These are phyloP conservation scores for Zelopaecilomyces penicillatus DNA, from an alignment of 2,329 filamentous ascomycete species.

Conservation along the genomic window DNA sequence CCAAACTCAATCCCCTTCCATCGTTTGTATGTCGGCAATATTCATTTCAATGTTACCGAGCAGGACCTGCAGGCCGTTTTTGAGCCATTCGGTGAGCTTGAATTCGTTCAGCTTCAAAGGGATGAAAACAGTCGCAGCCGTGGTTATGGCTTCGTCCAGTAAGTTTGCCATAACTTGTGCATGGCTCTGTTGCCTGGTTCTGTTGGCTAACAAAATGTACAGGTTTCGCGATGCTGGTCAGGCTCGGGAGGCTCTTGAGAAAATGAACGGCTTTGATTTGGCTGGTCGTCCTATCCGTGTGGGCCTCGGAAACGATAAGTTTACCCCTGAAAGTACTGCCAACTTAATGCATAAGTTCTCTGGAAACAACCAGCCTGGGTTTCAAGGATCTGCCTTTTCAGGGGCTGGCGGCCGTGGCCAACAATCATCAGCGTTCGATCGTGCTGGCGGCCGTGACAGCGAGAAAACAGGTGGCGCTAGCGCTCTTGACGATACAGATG, in stretches of 20 bases:
- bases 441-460: slow-evolving; percentile 77
- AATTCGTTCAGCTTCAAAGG: slow-evolving; percentile 96
- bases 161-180: slow-evolving; percentile 33
- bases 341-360: slow-evolving; percentile 88
- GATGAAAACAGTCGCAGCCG: slow-evolving; percentile 85
- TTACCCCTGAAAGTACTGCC: slow-evolving; percentile 92
- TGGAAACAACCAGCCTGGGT: slow-evolving; percentile 61
- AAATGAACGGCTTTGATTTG: slow-evolving; percentile 99
- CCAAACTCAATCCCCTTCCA: slow-evolving; percentile 90
- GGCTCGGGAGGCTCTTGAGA: slow-evolving; percentile 89
- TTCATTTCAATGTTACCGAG: slow-evolving; percentile 98
- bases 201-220: slow-evolving; percentile 24
- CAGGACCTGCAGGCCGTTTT: slow-evolving; percentile 93
- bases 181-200: not conserved
- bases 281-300: slow-evolving; percentile 96
- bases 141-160: slow-evolving; percentile 99
- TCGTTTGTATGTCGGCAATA: slow-evolving; percentile 96
- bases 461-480: slow-evolving; percentile 88
- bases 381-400: slow-evolving; percentile 85
- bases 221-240: slow-evolving; percentile 86
- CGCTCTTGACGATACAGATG: slow-evolving; percentile 93
- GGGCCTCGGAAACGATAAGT: slow-evolving; percentile 99
- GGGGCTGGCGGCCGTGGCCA: slow-evolving; percentile 81
- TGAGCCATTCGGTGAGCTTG: slow-evolving; percentile 93
- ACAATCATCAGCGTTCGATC: slow-evolving; percentile 82